Evolutionary conservation across 2,329 filamentous ascomycete genomes (phyloP).

Genomic region (Cladosporium phlei): DNA sequence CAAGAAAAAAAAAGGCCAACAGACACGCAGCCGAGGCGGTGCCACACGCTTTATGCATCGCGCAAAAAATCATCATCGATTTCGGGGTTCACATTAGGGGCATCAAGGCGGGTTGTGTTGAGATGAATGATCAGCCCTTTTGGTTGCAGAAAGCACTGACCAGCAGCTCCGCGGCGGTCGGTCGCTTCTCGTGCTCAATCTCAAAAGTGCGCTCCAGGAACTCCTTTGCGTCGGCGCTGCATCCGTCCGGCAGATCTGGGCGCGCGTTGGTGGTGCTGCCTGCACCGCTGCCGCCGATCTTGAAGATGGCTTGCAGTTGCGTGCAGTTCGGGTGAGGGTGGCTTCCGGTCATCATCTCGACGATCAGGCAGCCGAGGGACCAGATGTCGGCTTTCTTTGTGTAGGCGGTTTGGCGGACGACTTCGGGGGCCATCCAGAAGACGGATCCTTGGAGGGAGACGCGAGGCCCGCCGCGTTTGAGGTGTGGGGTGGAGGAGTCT

Average conservation of each 20-base stretch:
- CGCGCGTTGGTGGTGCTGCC: slow-evolving; percentile 53
- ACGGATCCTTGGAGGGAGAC: slow-evolving; percentile 90
- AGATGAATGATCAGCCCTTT: slow-evolving; percentile 6
- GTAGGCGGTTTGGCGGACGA: slow-evolving; percentile 95
- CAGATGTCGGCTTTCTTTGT: slow-evolving; percentile 98
- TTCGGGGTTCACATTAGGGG: slow-evolving; percentile 2
- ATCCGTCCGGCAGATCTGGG: slow-evolving; percentile 81
- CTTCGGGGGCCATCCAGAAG: slow-evolving; percentile 99
- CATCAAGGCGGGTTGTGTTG: no score
- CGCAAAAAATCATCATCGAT: not conserved
- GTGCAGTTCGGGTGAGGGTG: slow-evolving; percentile 97
- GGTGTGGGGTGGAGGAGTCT: slow-evolving; percentile 23
- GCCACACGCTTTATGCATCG: no score
- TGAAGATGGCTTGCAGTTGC: slow-evolving; percentile 96
- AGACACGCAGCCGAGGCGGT: no score
- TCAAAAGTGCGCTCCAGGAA: slow-evolving; percentile 92
- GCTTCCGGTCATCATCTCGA: slow-evolving; percentile 97
- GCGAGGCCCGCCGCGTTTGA: slow-evolving; percentile 55
- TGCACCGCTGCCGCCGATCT: slow-evolving; percentile 75
- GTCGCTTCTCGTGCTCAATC: slow-evolving; percentile 86
- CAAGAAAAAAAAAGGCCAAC: no score
- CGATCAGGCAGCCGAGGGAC: slow-evolving; percentile 92
- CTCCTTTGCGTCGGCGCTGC: slow-evolving; percentile 74
- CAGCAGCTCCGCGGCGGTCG: slow-evolving; percentile 86
- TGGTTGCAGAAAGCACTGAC: slow-evolving; percentile 62